Conservation (phyloP, 306 rosid genomes). For the Herpetospermum pedunculosum region DNA sequence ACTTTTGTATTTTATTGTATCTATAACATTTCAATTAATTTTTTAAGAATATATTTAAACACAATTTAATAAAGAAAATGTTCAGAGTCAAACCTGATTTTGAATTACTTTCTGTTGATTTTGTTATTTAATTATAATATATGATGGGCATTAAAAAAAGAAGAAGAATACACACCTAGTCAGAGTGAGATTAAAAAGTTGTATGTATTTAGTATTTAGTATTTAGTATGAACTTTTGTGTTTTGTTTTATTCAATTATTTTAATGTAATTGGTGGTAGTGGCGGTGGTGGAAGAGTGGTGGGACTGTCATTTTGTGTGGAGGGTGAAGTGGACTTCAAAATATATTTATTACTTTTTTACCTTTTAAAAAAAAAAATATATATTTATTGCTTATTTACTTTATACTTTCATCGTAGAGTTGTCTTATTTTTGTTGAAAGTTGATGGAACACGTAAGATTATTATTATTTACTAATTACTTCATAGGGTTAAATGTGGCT, state of each 20-base stretch:
- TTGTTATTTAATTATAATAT: background rate
- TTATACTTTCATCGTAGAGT: background rate
- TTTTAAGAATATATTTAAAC: background rate
- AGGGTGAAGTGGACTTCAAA: background rate
- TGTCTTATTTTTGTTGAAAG: no score
- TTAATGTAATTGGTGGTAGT: background rate
- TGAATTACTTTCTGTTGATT: background rate
- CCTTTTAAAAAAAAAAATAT: no score
- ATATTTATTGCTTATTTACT: no score
- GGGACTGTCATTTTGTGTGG: background rate
- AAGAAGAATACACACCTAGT: background rate
- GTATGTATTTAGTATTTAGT: no score
- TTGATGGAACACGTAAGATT: background rate
- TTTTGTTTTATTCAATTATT: background rate
- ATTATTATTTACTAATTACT: background rate
- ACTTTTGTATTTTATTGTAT: background rate
- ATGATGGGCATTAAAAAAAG: background rate
- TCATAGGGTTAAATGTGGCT: background rate
- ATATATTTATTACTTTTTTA: background rate
- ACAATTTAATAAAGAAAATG: background rate
- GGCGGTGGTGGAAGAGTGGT: constrained; percentile 5
- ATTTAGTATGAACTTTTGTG: background rate
- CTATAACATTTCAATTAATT: background rate
- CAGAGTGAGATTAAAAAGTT: background rate
- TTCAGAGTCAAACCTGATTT: background rate